These are phyloP conservation scores for Trypanosoma grayi DNA, from an alignment of 208 protist species.

Conservation along the genomic window DNA sequence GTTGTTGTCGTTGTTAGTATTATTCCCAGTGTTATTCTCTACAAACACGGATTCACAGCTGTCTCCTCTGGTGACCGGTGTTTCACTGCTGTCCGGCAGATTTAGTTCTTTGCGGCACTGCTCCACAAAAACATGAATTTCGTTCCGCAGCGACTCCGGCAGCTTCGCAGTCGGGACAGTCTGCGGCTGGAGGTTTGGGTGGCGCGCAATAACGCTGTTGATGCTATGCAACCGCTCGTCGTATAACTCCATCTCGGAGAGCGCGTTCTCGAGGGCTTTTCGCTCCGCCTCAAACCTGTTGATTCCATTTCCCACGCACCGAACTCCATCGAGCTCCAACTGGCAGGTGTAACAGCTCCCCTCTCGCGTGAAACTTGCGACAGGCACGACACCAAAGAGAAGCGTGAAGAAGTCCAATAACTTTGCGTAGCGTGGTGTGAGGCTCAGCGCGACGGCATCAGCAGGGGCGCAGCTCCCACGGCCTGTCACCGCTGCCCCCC, in stretches of 20 bases:
- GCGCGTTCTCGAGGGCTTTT: constrained; percentile 36
- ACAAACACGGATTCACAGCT: neutral
- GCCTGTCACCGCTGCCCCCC: neutral
- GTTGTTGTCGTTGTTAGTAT: too few relatives aligned
- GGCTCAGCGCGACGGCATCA: constrained; percentile 30
- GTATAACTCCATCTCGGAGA: constrained; percentile 61
- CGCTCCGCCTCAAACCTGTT: constrained; percentile 81
- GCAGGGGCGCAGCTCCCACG: constrained; percentile 28
- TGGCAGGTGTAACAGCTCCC: constrained; percentile 38
- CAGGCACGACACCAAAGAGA: constrained; percentile 31
- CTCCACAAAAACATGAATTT: constrained; percentile 24
- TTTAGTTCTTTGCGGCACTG: constrained; percentile 7
- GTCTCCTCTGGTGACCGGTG: neutral
- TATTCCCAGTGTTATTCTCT: too few relatives aligned
- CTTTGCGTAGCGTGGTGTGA: constrained; percentile 40
- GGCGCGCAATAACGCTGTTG: constrained; percentile 42
- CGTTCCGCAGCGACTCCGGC: constrained; percentile 20
- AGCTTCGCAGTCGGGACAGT: constrained; percentile 36
- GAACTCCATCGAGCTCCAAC: constrained; percentile 39
- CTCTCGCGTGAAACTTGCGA: constrained; percentile 32
- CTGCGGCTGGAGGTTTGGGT: constrained; percentile 43
- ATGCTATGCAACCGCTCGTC: constrained; percentile 59
- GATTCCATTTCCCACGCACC: constrained; percentile 49
- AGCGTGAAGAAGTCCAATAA: constrained; percentile 43
- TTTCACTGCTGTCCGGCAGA: too few relatives aligned